Evolutionary conservation across 768 basidiomycete species (phyloP).

Genomic region (Termitomyces sp.): DNA sequence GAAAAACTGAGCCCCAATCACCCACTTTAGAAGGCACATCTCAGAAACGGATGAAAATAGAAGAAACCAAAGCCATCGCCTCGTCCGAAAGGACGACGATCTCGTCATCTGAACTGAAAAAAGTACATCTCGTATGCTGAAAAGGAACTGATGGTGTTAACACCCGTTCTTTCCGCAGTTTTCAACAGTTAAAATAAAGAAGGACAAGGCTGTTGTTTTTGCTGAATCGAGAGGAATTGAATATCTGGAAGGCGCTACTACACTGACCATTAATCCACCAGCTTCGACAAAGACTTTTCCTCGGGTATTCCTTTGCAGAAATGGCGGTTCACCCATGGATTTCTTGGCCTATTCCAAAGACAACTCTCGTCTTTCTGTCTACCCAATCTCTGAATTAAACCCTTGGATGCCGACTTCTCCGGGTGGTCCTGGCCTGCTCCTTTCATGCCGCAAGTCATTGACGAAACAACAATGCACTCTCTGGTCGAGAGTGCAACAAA

Average conservation of each 20-base stretch:
- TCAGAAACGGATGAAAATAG: neutral
- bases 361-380: conserved; percentile 7
- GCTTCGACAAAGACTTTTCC: neutral
- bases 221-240: neutral
- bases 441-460: conserved; percentile 19
- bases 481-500: conserved; percentile 10
- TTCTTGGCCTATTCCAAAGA: neutral
- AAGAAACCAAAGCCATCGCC: neutral
- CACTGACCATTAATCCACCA: conserved; percentile 1
- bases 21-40: neutral
- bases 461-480: conserved; percentile 16
- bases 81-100: neutral
- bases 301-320: neutral
- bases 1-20: neutral
- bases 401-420: conserved; percentile 18
- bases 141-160: neutral
- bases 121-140: neutral
- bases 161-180: neutral
- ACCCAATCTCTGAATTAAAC: conserved; percentile 19
- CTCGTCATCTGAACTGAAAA: neutral
- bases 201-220: conserved; percentile 2
- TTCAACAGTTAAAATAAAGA: neutral
- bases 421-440: conserved; percentile 22
- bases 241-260: neutral
- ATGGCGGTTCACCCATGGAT: neutral